Evolutionary conservation across 345 rosid genomes (phyloP).

Genomic region (Brassica cretica): DNA sequence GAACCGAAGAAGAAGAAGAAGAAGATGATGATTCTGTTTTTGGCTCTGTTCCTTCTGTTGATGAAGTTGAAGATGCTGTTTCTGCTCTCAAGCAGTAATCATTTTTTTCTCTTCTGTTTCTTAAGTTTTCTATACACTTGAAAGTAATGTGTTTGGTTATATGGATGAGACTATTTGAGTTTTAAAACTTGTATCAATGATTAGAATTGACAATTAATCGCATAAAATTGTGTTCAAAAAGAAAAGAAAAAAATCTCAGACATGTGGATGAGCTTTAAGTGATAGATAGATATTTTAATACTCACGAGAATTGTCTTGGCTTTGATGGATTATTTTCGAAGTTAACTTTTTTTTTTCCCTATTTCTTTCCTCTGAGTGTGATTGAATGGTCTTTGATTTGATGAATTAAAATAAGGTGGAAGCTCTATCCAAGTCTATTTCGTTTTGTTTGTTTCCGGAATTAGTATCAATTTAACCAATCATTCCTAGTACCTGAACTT

Average conservation of each 20-base stretch:
- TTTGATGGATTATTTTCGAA: constrained; percentile 9
- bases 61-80: constrained; percentile 77
- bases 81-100: constrained; percentile 71
- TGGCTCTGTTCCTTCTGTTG: constrained; percentile 75
- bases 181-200: constrained; percentile 1
- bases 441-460: constrained; percentile 11
- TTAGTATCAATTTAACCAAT: constrained; percentile 6
- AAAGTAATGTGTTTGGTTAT: constrained; percentile 11
- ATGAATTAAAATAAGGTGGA: constrained; percentile 5
- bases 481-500: neutral
- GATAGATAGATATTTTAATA: neutral
- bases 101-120: neutral
- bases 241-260: neutral
- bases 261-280: constrained; percentile 9
- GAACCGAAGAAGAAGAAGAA: constrained; percentile 54
- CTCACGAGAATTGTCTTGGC: constrained; percentile 14
- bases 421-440: constrained; percentile 3
- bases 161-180: neutral
- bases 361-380: constrained; percentile 7
- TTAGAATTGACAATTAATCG: neutral
- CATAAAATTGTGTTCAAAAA: too few relatives aligned
- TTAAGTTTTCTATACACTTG: neutral
- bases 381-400: constrained; percentile 27
- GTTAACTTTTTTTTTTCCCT: neutral
- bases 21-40: constrained; percentile 30